These are phyloP conservation scores for Phlebiopsis flavidoalba DNA, from an alignment of 768 basidiomycete genomes.

Conservation along the genomic window DNA sequence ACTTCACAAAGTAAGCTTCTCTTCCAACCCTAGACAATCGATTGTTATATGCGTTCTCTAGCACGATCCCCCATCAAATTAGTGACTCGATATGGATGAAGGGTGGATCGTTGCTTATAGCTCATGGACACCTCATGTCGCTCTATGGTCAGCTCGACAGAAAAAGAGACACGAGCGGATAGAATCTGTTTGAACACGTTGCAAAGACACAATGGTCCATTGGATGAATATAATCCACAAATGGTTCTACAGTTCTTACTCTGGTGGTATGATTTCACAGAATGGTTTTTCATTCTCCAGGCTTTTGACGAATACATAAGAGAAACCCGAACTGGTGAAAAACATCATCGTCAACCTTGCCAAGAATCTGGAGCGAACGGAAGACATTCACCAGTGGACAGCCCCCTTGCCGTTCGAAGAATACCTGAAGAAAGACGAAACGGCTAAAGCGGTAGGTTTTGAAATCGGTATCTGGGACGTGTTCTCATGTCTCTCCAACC, in stretches of 20 bases:
- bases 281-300: neutral
- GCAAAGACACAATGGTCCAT: slow-evolving; percentile 79
- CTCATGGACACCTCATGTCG: slow-evolving; percentile 78
- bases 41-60: slow-evolving; percentile 25
- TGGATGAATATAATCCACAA: slow-evolving; percentile 91
- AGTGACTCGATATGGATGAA: slow-evolving; percentile 90
- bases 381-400: slow-evolving; percentile 33
- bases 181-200: slow-evolving; percentile 80
- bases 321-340: slow-evolving; percentile 82
- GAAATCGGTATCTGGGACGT: too few species aligned
- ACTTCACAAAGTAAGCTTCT: slow-evolving; percentile 56
- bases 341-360: slow-evolving; percentile 69
- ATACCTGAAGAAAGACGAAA: slow-evolving; percentile 37
- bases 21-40: neutral
- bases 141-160: slow-evolving; percentile 55
- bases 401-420: slow-evolving; percentile 53
- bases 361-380: slow-evolving; percentile 33
- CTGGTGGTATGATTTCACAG: slow-evolving; percentile 58
- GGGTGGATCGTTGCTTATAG: slow-evolving; percentile 76
- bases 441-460: slow-evolving; percentile 13
- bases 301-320: slow-evolving; percentile 32
- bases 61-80: slow-evolving; percentile 74
- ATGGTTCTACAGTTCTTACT: slow-evolving; percentile 87
- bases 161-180: slow-evolving; percentile 24
- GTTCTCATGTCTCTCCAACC: too few species aligned